Conservation (phyloP, 768 basidiomycete genomes). For the Lactarius hengduanensis region DNA sequence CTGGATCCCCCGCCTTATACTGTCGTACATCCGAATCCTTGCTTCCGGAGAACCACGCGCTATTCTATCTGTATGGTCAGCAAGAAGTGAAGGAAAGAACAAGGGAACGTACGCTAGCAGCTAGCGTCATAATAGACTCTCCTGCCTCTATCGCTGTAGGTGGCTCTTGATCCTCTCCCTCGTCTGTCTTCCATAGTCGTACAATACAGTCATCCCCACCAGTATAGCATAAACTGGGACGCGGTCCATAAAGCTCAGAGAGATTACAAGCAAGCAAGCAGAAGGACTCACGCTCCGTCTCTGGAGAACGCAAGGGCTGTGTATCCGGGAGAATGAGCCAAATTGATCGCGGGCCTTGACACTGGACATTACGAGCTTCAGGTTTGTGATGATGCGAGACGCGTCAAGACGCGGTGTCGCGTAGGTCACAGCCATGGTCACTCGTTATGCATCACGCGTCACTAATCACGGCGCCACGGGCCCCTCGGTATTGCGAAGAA, state of each 20-base stretch:
- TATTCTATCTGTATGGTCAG: conserved; percentile 34
- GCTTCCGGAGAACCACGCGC: conserved; percentile 57
- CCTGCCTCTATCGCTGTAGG: conserved; percentile 24
- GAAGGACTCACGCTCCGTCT: conserved; percentile 25
- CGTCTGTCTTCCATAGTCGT: conserved; percentile 28
- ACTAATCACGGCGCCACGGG: not conserved
- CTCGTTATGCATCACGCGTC: not conserved
- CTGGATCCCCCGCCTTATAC: conserved; percentile 59
- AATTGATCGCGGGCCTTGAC: conserved; percentile 22
- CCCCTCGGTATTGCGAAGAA: not conserved
- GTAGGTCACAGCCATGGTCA: not conserved
- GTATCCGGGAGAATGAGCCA: conserved; percentile 25
- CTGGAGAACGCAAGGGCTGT: conserved; percentile 27
- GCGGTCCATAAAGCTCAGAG: not conserved
- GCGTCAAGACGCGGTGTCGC: not conserved
- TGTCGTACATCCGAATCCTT: conserved; percentile 70
- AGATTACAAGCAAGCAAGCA: not conserved
- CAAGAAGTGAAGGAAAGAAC: not conserved
- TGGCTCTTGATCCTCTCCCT: conserved; percentile 28
- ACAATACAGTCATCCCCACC: conserved; percentile 30
- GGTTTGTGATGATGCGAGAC: not conserved
- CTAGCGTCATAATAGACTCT: conserved; percentile 23
- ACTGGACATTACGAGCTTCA: conserved; percentile 18
- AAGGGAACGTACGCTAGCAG: conserved; percentile 21
- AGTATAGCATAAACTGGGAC: conserved; percentile 26